Percentiles rank a stretch among this genome's conserved stretches.
phyloP scores from a whole-genome alignment of 176 grass and related monocot genomes.

The Avena sativa region DNA sequence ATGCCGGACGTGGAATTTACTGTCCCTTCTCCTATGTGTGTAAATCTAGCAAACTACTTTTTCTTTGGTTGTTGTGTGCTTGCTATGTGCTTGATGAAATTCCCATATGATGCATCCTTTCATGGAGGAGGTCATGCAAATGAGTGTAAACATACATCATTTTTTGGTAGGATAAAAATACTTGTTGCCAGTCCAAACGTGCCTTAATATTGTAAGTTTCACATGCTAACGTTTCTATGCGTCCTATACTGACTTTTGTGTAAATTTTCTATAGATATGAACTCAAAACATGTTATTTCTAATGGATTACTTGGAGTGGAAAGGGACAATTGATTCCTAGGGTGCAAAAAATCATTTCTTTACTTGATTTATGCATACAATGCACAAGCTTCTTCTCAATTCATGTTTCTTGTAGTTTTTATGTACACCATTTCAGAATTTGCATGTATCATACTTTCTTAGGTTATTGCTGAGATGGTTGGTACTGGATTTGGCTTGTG shows the following conservation, averaged over 20 bases:
- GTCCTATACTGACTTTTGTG: not conserved
- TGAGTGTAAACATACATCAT: no score
- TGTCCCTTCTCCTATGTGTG: no score
- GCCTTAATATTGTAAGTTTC: no score
- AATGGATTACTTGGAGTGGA: slow-evolving; percentile 45
- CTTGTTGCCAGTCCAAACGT: no score
- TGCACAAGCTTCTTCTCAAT: not conserved
- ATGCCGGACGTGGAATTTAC: slow-evolving; percentile 29
- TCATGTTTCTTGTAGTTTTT: not conserved
- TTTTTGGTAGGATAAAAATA: not conserved
- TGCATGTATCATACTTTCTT: not conserved
- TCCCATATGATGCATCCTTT: no score
- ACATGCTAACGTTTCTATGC: not conserved
- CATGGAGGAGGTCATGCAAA: no score
- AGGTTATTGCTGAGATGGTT: slow-evolving; percentile 91
- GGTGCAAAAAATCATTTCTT: slow-evolving; percentile 94
- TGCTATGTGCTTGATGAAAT: no score
- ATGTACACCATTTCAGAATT: not conserved
- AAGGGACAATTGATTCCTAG: slow-evolving; percentile 83
- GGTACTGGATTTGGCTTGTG: slow-evolving; percentile 81
- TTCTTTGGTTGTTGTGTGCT: no score
- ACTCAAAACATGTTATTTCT: slow-evolving; percentile 89
- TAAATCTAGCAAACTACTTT: no score
- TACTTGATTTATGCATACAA: slow-evolving; percentile 59
- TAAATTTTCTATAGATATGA: slow-evolving; percentile 63